phyloP scores from a whole-genome alignment of 23 red algal species.

The Gracilaria caudata region DNA sequence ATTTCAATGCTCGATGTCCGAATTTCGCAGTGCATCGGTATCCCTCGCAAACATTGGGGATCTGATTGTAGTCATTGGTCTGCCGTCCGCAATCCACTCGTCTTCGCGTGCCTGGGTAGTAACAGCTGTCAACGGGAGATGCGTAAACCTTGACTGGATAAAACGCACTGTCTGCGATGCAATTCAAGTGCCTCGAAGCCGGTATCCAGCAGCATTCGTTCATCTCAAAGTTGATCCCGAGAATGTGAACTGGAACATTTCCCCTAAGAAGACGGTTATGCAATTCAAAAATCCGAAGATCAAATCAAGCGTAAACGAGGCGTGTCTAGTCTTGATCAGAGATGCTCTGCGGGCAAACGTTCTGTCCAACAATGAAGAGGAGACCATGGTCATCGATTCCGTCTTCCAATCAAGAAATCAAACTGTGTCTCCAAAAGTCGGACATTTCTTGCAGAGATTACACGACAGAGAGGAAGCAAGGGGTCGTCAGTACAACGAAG shows the following conservation, averaged over 20 bases:
- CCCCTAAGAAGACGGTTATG: constrained; percentile 60
- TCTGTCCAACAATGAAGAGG: background rate
- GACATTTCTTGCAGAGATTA: constrained; percentile 1
- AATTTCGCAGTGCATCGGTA: constrained; percentile 40
- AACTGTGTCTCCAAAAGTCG: constrained; percentile 6
- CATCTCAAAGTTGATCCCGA: constrained; percentile 14
- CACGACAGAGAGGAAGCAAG: constrained; percentile 1
- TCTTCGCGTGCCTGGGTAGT: constrained; percentile 34
- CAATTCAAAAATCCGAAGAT: constrained; percentile 39
- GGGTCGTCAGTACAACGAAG: background rate
- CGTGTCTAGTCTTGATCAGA: constrained; percentile 20
- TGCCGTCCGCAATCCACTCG: constrained; percentile 39
- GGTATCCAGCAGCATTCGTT: constrained; percentile 65
- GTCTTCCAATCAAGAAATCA: background rate
- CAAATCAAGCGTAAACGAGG: background rate
- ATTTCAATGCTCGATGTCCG: constrained; percentile 29
- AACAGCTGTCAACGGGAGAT: constrained; percentile 66
- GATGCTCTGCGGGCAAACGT: background rate
- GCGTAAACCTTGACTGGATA: constrained; percentile 34
- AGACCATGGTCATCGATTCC: background rate
- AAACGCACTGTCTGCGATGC: constrained; percentile 9
- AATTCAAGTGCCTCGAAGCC: constrained; percentile 23
- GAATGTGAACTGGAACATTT: constrained; percentile 80
- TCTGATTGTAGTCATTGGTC: constrained; percentile 20
- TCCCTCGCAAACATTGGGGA: constrained; percentile 19